Base-by-base conservation (phyloP, 345 rosid species). In the Anastatica hierochuntica region DNA sequence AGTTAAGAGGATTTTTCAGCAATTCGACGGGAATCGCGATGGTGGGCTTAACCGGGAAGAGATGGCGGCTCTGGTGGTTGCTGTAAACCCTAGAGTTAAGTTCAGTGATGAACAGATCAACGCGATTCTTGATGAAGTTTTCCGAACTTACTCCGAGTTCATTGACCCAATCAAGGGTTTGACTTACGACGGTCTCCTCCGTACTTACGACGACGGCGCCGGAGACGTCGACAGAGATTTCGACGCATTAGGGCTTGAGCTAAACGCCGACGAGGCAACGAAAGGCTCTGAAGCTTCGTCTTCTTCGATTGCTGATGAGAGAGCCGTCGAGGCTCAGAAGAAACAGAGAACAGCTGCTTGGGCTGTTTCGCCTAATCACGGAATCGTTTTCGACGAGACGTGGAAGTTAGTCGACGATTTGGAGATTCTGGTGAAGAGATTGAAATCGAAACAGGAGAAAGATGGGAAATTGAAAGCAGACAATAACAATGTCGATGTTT, bases 181-280 rank as follows among this genome's bases (percentile, higher is more conserved):
- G 44, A 92, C 95, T 8, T 85, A 71, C 58, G 94, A 88, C 23
- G 97, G 97, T 15, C 74, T 94, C 13, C 63, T 94, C 43, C 82
- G 99, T 10, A 88, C 95, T 18, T 94, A 88, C 70, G 97, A 94
- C 44, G 99, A 94, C 64, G 99, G 97, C 5, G 99, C 97, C 14
- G 97, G 98, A 38, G 98, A 92, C 38, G 95, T 88, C 14, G 90
- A 92, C 77, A 79, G 95, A 20, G 99, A 94, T 59, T 88, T 94
- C 52, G 99, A 94, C 56, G 90, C 99, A 9, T 79, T 94, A 18
- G 90, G 92, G 10, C 78, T 92, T 6, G 88, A 81, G 72, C 33
- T 12, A 15, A 15, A 24, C 27, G 94, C 81, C 8, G 83, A 79
- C 33, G 17, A 67, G 59, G 5, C 7, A 8, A 18, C 33, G 1